These are phyloP conservation scores for Neoboletus subvelutipes DNA, from an alignment of 768 basidiomycete genomes.

Conservation along the genomic window DNA sequence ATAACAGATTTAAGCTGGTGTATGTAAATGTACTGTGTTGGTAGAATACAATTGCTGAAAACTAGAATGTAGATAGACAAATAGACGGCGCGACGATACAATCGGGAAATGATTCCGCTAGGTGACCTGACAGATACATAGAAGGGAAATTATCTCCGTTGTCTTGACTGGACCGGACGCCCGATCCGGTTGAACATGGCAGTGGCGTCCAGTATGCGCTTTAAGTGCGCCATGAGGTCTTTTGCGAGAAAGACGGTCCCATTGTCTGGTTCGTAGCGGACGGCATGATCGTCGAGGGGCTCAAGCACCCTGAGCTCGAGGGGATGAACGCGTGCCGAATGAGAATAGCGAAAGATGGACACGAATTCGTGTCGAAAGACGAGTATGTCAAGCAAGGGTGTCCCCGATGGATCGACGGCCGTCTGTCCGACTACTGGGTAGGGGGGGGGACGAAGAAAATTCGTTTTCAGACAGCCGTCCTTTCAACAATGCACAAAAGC, in stretches of 20 bases:
- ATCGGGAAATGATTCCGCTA: background rate
- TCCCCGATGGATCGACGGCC: conserved; percentile 10
- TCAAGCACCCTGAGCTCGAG: conserved; percentile 49
- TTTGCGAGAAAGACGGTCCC: conserved; percentile 60
- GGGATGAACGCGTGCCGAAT: conserved; percentile 42
- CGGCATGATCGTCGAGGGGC: conserved; percentile 44
- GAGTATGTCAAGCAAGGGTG: conserved; percentile 21
- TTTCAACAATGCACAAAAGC: background rate
- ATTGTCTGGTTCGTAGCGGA: conserved; percentile 57
- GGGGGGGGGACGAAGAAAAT: too few species aligned
- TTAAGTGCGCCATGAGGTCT: conserved; percentile 34
- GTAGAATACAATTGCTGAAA: conserved; percentile 22
- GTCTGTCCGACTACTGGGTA: conserved; percentile 18
- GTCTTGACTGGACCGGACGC: conserved; percentile 6
- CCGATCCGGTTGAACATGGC: conserved; percentile 14
- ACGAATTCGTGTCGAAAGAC: conserved; percentile 54
- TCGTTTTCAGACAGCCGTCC: background rate
- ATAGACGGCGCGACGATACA: conserved; percentile 1
- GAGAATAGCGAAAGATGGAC: conserved; percentile 59
- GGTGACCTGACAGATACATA: background rate
- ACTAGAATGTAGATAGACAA: conserved; percentile 3
- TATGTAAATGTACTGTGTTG: conserved; percentile 2
- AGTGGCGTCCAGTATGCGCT: conserved; percentile 29
- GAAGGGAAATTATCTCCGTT: conserved; percentile 6
- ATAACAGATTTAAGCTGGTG: background rate